These are phyloP conservation scores for Magnusiomyces ingens DNA, from an alignment of 1,139 yeast genomes.

Conservation along the genomic window DNA sequence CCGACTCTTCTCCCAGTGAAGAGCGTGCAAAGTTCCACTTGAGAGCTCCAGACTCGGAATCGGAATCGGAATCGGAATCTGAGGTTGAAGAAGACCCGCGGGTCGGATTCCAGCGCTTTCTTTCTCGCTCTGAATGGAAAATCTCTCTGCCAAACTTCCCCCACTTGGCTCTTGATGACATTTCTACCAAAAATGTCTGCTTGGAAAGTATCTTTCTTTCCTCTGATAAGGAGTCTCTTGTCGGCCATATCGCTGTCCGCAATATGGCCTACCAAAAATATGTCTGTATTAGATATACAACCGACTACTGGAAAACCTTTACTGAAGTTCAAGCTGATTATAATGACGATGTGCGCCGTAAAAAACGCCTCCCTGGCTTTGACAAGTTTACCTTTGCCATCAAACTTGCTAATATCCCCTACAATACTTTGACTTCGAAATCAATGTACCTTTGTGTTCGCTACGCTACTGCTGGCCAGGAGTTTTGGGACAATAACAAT, in stretches of 20 bases:
- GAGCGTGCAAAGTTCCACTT: slow-evolving; percentile 28
- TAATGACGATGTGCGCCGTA: slow-evolving; percentile 52
- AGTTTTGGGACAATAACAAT: slow-evolving; percentile 74
- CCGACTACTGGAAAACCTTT: slow-evolving; percentile 67
- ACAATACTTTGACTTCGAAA: slow-evolving; percentile 30
- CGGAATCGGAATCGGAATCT: slow-evolving; percentile 25
- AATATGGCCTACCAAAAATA: slow-evolving; percentile 60
- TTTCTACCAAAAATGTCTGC: slow-evolving; percentile 40
- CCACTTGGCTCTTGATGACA: slow-evolving; percentile 19
- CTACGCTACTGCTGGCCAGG: slow-evolving; percentile 44
- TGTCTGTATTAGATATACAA: slow-evolving; percentile 57
- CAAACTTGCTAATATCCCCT: slow-evolving; percentile 34
- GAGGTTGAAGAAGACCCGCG: slow-evolving; percentile 29
- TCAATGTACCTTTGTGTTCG: slow-evolving; percentile 50
- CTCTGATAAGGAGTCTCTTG: slow-evolving; percentile 47
- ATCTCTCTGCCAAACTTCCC: slow-evolving; percentile 44
- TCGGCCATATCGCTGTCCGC: slow-evolving; percentile 69
- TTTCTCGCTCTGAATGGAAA: slow-evolving; percentile 40
- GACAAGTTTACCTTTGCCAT: slow-evolving; percentile 44
- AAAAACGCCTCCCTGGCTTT: slow-evolving; percentile 31
- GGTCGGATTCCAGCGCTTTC: slow-evolving; percentile 20
- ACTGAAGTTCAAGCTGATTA: slow-evolving; percentile 62
- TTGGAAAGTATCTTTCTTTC: slow-evolving; percentile 60
- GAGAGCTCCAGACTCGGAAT: slow-evolving; percentile 25
- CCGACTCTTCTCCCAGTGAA: slow-evolving; percentile 47